phyloP scores from a whole-genome alignment of 2,329 filamentous ascomycete species.

The Dothistroma septosporum region DNA sequence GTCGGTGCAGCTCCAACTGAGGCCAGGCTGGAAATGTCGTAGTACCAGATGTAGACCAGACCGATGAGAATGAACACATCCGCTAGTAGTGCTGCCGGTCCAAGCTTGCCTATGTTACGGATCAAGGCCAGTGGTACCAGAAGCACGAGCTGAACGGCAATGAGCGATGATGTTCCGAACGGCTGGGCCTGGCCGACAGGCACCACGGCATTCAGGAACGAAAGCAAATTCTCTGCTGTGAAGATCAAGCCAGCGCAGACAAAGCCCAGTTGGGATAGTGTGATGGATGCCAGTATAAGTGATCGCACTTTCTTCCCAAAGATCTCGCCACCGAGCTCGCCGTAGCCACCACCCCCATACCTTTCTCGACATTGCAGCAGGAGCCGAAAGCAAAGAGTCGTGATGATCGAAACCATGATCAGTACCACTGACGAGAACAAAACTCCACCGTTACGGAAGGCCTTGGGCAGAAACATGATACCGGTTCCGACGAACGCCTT shows the following conservation, averaged over 20 bases:
- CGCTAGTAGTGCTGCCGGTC: conserved; percentile 63
- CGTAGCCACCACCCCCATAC: conserved; percentile 65
- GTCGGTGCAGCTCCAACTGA: conserved; percentile 55
- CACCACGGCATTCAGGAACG: conserved; percentile 62
- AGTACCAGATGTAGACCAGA: conserved; percentile 69
- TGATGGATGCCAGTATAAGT: conserved; percentile 66
- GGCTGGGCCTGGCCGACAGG: conserved; percentile 41
- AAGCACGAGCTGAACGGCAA: conserved; percentile 61
- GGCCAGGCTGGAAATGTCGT: conserved; percentile 58
- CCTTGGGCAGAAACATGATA: conserved; percentile 77
- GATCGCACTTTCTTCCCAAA: conserved; percentile 59
- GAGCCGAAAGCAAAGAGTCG: conserved; percentile 67
- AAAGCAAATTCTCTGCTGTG: conserved; percentile 67
- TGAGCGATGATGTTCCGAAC: conserved; percentile 56
- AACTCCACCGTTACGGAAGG: conserved; percentile 73
- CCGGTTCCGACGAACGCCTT: conserved; percentile 77
- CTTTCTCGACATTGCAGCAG: conserved; percentile 62
- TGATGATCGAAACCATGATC: conserved; percentile 60
- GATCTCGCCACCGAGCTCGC: conserved; percentile 66
- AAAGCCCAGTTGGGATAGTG: conserved; percentile 71
- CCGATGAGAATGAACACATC: conserved; percentile 70
- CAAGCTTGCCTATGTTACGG: conserved; percentile 70
- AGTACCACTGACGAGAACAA: conserved; percentile 69
- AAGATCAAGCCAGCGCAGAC: conserved; percentile 76
- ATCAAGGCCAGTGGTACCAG: conserved; percentile 66